Conservation (phyloP, 2,329 filamentous ascomycete species). For the Colletotrichum chrysophilum region DNA sequence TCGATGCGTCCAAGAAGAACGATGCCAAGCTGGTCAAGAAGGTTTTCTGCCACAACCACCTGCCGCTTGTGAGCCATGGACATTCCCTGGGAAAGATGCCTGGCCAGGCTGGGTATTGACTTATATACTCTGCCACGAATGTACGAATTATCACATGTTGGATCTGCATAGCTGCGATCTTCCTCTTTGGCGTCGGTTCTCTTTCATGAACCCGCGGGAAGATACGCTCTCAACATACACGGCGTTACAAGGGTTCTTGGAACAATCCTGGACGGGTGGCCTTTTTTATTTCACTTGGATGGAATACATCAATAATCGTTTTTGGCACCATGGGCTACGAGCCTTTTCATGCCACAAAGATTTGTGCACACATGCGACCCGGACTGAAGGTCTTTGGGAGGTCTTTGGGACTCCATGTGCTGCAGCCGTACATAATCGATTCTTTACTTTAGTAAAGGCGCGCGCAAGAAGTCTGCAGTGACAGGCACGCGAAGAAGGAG, state of each 20-base stretch:
- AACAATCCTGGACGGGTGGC: neutral
- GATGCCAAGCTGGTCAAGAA: constrained; percentile 49
- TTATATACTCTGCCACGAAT: neutral
- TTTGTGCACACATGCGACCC: neutral
- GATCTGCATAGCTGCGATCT: constrained; percentile 17
- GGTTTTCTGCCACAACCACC: constrained; percentile 65
- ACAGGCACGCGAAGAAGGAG: neutral
- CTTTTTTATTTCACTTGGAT: neutral
- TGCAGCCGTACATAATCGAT: constrained; percentile 8
- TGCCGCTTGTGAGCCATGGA: constrained; percentile 51
- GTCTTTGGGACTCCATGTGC: neutral
- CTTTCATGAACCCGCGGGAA: neutral
- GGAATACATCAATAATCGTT: neutral
- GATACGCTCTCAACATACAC: neutral
- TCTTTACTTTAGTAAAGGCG: neutral
- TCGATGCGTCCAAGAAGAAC: constrained; percentile 66
- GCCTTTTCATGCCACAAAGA: neutral
- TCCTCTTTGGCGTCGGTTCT: constrained; percentile 1
- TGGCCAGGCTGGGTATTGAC: constrained; percentile 58
- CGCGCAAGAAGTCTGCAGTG: neutral
- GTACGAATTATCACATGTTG: constrained; percentile 13
- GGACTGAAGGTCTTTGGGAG: neutral
- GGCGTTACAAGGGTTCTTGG: constrained; percentile 11
- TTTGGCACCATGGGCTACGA: neutral
- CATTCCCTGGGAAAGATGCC: constrained; percentile 62